These are phyloP conservation scores for Colletotrichum filicis DNA, from an alignment of 2,329 filamentous ascomycete species.

Conservation along the genomic window DNA sequence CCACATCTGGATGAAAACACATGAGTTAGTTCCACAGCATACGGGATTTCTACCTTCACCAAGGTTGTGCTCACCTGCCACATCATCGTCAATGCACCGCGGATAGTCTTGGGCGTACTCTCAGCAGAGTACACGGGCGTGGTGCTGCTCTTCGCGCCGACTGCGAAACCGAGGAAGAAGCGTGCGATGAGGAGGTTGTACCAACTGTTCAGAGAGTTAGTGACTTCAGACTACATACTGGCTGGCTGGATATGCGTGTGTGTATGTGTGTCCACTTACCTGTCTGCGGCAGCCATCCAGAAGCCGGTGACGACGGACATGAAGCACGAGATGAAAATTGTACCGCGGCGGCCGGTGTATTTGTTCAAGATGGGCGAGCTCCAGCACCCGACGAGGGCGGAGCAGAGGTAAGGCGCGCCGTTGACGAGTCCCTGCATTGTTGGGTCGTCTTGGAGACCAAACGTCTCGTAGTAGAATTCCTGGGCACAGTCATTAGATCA, in stretches of 20 bases:
- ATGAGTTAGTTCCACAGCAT: background rate
- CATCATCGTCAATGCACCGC: slow-evolving; percentile 52
- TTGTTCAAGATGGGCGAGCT: slow-evolving; percentile 62
- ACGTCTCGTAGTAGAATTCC: slow-evolving; percentile 48
- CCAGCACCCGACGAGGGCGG: slow-evolving; percentile 51
- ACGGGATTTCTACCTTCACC: too few relatives aligned
- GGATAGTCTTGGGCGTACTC: slow-evolving; percentile 50
- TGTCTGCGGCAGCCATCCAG: slow-evolving; percentile 67
- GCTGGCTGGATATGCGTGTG: slow-evolving; percentile 10
- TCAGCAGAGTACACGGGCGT: slow-evolving; percentile 50
- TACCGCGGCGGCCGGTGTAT: slow-evolving; percentile 70
- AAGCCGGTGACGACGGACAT: slow-evolving; percentile 60
- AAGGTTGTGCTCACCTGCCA: slow-evolving; percentile 40
- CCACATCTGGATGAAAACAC: slow-evolving; percentile 12
- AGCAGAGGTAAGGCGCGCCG: slow-evolving; percentile 64
- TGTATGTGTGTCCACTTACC: slow-evolving; percentile 53
- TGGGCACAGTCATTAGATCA: slow-evolving; percentile 42
- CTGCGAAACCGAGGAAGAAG: slow-evolving; percentile 49
- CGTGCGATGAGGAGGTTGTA: slow-evolving; percentile 46
- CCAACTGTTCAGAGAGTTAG: slow-evolving; percentile 42
- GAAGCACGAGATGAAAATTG: slow-evolving; percentile 71
- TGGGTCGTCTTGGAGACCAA: slow-evolving; percentile 46
- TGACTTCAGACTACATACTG: too few relatives aligned
- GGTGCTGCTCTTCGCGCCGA: slow-evolving; percentile 50
- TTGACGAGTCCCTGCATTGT: slow-evolving; percentile 67